These are phyloP conservation scores for Psidium guajava DNA, from an alignment of 345 rosid genomes.

Conservation along the genomic window DNA sequence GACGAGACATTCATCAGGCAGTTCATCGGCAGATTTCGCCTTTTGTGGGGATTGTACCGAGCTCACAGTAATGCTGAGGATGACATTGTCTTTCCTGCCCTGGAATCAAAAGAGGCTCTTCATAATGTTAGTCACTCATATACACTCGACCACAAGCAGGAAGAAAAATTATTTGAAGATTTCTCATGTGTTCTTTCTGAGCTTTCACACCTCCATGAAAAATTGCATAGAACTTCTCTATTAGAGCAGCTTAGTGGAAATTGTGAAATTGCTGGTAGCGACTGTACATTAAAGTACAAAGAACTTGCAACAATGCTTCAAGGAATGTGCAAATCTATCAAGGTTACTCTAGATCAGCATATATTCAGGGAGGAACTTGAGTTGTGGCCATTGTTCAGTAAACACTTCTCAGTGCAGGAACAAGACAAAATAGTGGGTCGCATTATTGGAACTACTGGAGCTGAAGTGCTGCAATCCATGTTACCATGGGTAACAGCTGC, in stretches of 20 bases:
- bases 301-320: constrained; percentile 81
- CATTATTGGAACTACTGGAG: constrained; percentile 88
- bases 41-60: constrained; percentile 85
- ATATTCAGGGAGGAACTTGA: constrained; percentile 79
- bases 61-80: constrained; percentile 97
- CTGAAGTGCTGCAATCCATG: constrained; percentile 90
- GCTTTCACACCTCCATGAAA: constrained; percentile 50
- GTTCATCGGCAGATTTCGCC: constrained; percentile 71
- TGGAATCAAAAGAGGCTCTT: constrained; percentile 89
- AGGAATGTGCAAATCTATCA: constrained; percentile 91
- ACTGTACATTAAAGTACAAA: constrained; percentile 35
- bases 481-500: constrained; percentile 94
- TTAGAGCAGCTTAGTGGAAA: constrained; percentile 16
- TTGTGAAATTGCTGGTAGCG: constrained; percentile 12
- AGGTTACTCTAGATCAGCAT: constrained; percentile 78
- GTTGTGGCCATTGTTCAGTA: constrained; percentile 81
- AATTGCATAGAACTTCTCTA: constrained; percentile 17
- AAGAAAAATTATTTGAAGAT: constrained; percentile 84
- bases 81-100: constrained; percentile 88
- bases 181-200: constrained; percentile 59
- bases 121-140: constrained; percentile 93
- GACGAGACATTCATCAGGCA: constrained; percentile 61
- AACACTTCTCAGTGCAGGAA: constrained; percentile 68
- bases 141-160: constrained; percentile 83
- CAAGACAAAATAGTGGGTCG: constrained; percentile 86